A percentile compares a stretch with the other conserved stretches of the same genome.
Evolutionary conservation across 2,329 filamentous ascomycete species (phyloP).

Genomic region (Tolypocladium inflatum): DNA sequence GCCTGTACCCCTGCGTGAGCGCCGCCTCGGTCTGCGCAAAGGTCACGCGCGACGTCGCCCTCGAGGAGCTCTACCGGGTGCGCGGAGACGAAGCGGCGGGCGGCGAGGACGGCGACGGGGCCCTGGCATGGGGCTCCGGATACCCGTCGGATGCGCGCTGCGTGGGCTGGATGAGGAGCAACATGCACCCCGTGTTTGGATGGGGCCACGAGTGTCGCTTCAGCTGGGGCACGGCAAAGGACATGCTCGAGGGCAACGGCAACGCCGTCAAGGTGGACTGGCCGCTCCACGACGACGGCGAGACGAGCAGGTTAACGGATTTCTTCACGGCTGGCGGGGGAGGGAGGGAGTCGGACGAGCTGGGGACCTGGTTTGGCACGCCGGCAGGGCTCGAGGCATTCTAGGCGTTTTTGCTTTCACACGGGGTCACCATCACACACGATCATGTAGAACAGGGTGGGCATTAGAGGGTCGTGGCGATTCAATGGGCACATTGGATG

Average conservation of each 20-base stretch:
- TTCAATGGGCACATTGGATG: neutral
- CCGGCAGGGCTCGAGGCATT: slow-evolving; percentile 62
- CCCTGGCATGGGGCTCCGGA: slow-evolving; percentile 72
- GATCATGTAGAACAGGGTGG: neutral
- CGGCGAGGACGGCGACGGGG: slow-evolving; percentile 26
- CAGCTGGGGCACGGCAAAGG: slow-evolving; percentile 92
- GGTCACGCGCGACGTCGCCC: slow-evolving; percentile 82
- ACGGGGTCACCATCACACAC: neutral
- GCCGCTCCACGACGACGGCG: slow-evolving; percentile 64
- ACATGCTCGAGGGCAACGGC: slow-evolving; percentile 74
- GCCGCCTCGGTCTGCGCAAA: slow-evolving; percentile 94
- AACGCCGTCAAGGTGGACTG: slow-evolving; percentile 69
- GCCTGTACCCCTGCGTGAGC: slow-evolving; percentile 83
- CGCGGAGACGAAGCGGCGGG: slow-evolving; percentile 17
- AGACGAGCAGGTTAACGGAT: slow-evolving; percentile 62
- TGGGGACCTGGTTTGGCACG: slow-evolving; percentile 75
- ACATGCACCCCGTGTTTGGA: slow-evolving; percentile 89
- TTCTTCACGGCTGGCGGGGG: slow-evolving; percentile 49
- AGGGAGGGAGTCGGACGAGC: slow-evolving; percentile 47
- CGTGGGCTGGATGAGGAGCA: slow-evolving; percentile 68
- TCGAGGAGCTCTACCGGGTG: slow-evolving; percentile 65
- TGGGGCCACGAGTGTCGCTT: slow-evolving; percentile 92
- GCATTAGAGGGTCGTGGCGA: neutral
- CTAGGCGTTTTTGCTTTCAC: slow-evolving; percentile 26
- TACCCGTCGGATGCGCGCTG: slow-evolving; percentile 86